Evolutionary conservation across 2,329 filamentous ascomycete species (phyloP).

Genomic region (Mycocentrospora acerina): DNA sequence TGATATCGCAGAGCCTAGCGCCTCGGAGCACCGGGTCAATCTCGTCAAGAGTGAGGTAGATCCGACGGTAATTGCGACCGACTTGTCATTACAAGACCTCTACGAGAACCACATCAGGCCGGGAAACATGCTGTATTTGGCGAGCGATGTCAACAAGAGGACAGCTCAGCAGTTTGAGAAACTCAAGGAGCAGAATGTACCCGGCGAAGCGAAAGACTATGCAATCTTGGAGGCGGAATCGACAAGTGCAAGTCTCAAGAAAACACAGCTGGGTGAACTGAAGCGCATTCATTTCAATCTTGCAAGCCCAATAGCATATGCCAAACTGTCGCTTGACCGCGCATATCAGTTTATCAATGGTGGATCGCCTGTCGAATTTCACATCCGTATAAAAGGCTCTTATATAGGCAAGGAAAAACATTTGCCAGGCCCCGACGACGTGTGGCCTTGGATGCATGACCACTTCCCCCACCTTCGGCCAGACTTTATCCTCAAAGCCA

Average conservation of each 20-base stretch:
- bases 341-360: conserved; percentile 25
- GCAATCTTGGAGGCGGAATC: conserved; percentile 10
- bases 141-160: conserved; percentile 2
- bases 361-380: conserved; percentile 27
- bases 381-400: conserved; percentile 9
- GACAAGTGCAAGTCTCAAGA: background rate
- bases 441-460: conserved; percentile 23
- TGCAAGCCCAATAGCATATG: conserved; percentile 10
- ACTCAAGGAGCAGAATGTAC: conserved; percentile 3
- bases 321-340: conserved; percentile 16
- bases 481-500: conserved; percentile 32
- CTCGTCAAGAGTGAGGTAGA: conserved; percentile 9
- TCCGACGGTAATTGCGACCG: conserved; percentile 6
- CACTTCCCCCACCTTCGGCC: conserved; percentile 34
- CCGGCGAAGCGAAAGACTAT: conserved; percentile 8
- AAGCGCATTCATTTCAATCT: conserved; percentile 21
- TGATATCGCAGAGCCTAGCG: conserved; percentile 3
- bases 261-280: conserved; percentile 11
- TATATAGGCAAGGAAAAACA: conserved; percentile 5
- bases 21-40: conserved; percentile 21
- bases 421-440: background rate
- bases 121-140: conserved; percentile 22
- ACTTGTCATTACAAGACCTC: conserved; percentile 20
- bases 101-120: conserved; percentile 20
- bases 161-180: conserved; percentile 2